Percentiles rank a stretch among this genome's conserved stretches.
These are phyloP conservation scores for Cardamine resedifolia DNA, from an alignment of 345 rosid genomes.

Conservation along the genomic window DNA sequence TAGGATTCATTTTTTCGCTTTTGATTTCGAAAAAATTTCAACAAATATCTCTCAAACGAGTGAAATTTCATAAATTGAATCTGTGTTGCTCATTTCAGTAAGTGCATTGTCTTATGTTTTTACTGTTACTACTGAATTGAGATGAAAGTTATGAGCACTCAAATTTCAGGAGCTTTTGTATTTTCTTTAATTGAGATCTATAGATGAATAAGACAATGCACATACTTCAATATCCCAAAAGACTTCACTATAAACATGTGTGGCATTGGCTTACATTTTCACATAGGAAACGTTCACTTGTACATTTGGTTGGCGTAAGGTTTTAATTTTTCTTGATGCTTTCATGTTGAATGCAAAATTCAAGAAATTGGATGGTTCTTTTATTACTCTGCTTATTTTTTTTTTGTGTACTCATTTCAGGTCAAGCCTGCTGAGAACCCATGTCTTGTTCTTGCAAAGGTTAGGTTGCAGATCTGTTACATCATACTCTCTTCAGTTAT, in stretches of 20 bases:
- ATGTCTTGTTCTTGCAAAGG: conserved; percentile 66
- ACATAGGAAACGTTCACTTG: neutral
- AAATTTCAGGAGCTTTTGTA: neutral
- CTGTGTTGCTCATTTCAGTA: neutral
- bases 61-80: neutral
- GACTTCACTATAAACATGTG: neutral
- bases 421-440: conserved; percentile 55
- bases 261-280: neutral
- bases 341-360: neutral
- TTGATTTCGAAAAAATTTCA: neutral
- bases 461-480: conserved; percentile 15
- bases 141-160: neutral
- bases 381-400: conserved; percentile 18
- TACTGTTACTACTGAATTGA: neutral
- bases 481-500: neutral
- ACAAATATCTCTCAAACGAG: neutral
- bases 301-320: neutral
- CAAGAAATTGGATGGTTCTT: neutral
- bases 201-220: neutral
- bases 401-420: conserved; percentile 48
- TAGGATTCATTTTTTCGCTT: neutral
- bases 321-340: conserved; percentile 17
- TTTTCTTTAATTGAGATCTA: neutral
- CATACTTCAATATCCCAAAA: neutral
- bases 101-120: neutral